Percentiles rank a stretch among this genome's conserved stretches.
Conservation (phyloP, 805 yeast genomes). For the Saturnispora dispora region DNA sequence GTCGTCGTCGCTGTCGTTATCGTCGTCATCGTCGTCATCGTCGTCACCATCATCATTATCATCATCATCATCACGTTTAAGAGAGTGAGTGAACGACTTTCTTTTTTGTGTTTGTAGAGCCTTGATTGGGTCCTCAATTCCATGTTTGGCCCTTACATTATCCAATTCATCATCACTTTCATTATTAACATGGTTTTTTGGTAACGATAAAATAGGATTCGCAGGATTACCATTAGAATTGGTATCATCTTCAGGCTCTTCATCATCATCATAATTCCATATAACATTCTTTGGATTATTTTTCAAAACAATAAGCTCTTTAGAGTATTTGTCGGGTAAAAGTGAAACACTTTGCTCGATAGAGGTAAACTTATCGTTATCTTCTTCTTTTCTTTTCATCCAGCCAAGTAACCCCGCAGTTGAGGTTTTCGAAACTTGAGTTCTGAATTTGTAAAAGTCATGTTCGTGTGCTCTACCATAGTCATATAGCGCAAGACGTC, state of each 20-base stretch:
- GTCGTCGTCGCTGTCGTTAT: conserved; percentile 20
- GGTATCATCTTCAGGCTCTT: conserved; percentile 17
- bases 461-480: conserved; percentile 29
- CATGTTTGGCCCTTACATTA: conserved; percentile 6
- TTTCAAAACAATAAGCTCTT: conserved; percentile 28
- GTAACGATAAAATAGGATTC: neutral
- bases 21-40: conserved; percentile 9
- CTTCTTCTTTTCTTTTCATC: conserved; percentile 27
- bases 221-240: conserved; percentile 4
- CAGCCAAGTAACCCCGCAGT: conserved; percentile 25
- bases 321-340: conserved; percentile 30
- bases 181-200: conserved; percentile 4
- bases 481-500: conserved; percentile 23
- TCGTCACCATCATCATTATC: conserved; percentile 7
- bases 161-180: conserved; percentile 10
- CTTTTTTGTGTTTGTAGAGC: conserved; percentile 3
- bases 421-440: conserved; percentile 23
- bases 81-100: neutral
- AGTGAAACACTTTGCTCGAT: conserved; percentile 28
- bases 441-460: conserved; percentile 27
- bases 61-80: neutral
- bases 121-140: conserved; percentile 5
- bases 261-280: conserved; percentile 32
- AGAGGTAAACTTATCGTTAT: conserved; percentile 19
- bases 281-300: conserved; percentile 30